phyloP scores from a whole-genome alignment of 2,329 filamentous ascomycete genomes.

The Diaporthe caulivora region DNA sequence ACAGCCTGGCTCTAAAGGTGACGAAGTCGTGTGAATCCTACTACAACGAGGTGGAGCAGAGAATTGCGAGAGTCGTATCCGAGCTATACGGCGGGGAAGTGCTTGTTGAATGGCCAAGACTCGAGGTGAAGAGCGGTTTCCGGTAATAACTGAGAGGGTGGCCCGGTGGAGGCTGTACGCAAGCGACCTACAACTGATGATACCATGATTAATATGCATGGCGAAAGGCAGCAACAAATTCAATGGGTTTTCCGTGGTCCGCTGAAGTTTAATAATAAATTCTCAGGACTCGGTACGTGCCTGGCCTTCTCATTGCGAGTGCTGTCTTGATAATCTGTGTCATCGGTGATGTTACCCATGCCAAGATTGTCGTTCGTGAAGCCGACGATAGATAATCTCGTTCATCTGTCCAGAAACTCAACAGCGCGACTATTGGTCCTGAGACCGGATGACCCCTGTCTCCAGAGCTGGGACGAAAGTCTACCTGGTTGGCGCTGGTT shows the following conservation, averaged over 20 bases:
- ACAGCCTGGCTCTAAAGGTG: slow-evolving; percentile 69
- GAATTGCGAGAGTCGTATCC: slow-evolving; percentile 70
- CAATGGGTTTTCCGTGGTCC: not conserved
- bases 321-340: not conserved
- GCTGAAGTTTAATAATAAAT: not conserved
- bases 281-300: not conserved
- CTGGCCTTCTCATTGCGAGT: not conserved
- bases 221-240: slow-evolving; percentile 15
- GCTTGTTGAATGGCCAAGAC: slow-evolving; percentile 74
- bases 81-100: slow-evolving; percentile 75
- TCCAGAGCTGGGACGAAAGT: slow-evolving; percentile 9
- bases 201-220: slow-evolving; percentile 18
- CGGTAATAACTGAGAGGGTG: slow-evolving; percentile 17
- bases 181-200: slow-evolving; percentile 13
- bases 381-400: not conserved
- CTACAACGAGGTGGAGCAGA: slow-evolving; percentile 71
- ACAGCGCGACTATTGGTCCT: not conserved
- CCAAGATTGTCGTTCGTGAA: slow-evolving; percentile 12
- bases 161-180: slow-evolving; percentile 3
- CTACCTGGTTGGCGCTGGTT: slow-evolving; percentile 10
- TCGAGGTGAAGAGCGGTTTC: slow-evolving; percentile 73
- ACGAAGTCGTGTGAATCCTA: slow-evolving; percentile 72
- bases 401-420: not conserved
- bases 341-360: not conserved
- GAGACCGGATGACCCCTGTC: slow-evolving; percentile 11